These are phyloP conservation scores for Cyamopsis tetragonoloba DNA, from an alignment of 306 rosid genomes.

Conservation along the genomic window DNA sequence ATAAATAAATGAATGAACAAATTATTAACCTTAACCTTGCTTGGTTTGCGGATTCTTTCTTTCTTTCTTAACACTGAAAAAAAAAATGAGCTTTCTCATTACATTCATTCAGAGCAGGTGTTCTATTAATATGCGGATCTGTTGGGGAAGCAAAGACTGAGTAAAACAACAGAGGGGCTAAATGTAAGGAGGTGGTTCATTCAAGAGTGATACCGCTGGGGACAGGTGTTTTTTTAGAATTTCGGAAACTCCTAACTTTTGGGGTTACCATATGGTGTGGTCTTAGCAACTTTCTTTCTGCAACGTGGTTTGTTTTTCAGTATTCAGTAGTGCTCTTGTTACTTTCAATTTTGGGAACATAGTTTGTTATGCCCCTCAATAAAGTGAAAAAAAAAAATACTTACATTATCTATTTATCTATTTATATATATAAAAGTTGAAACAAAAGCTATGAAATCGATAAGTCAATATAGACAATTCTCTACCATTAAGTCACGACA, in stretches of 20 bases:
- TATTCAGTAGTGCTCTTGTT: not conserved
- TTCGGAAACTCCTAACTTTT: slow-evolving; percentile 28
- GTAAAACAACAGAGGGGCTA: slow-evolving; percentile 34
- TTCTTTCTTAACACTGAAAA: no score
- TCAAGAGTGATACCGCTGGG: slow-evolving; percentile 25
- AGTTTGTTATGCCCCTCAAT: not conserved
- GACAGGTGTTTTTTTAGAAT: slow-evolving; percentile 26
- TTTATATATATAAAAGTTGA: no score
- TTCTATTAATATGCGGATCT: slow-evolving; percentile 29
- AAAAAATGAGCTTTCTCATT: no score
- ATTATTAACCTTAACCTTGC: no score
- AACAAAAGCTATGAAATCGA: no score
- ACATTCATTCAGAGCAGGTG: slow-evolving; percentile 7
- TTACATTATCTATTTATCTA: no score
- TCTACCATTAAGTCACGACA: no score
- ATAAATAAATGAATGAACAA: not conserved
- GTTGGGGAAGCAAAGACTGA: slow-evolving; percentile 36
- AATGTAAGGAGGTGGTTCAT: slow-evolving; percentile 23
- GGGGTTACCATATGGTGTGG: slow-evolving; percentile 23
- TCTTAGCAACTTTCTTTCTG: not conserved
- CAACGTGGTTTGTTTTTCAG: not conserved
- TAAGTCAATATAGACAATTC: no score
- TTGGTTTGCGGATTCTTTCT: no score
- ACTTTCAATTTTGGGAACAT: not conserved
- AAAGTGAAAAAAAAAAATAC: not conserved